These are phyloP conservation scores for Iberis amara DNA, from an alignment of 441 rosid genomes.

Conservation along the genomic window DNA sequence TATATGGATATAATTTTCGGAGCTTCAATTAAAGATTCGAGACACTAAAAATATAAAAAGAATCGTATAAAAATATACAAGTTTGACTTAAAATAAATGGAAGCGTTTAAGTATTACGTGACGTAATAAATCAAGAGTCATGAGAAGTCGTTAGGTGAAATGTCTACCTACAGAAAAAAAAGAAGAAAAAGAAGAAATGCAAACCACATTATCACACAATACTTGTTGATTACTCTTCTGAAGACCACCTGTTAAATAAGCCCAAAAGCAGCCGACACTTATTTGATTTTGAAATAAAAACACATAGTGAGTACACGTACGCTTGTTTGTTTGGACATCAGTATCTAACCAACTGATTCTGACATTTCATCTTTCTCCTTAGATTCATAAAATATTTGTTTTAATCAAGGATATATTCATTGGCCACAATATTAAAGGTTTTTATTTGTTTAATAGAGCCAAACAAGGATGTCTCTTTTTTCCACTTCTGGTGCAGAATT, in stretches of 20 bases:
- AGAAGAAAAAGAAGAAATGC: background rate
- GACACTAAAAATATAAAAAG: background rate
- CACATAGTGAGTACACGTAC: background rate
- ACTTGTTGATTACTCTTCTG: constrained; percentile 20
- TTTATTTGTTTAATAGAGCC: constrained; percentile 5
- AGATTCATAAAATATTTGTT: background rate
- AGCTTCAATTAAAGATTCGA: no score
- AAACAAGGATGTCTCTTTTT: background rate
- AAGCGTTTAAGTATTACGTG: no score
- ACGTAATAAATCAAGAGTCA: constrained; percentile 1
- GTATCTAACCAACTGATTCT: constrained; percentile 17
- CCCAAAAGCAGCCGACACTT: constrained; percentile 26
- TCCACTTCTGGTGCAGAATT: background rate
- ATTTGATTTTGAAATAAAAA: background rate
- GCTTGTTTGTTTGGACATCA: constrained; percentile 9
- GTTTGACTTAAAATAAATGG: background rate
- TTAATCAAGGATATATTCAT: background rate
- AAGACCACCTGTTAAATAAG: constrained; percentile 6
- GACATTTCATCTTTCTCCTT: constrained; percentile 26
- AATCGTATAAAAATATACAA: background rate
- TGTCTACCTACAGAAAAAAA: constrained; percentile 17
- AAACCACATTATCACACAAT: constrained; percentile 23
- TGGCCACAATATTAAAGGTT: background rate
- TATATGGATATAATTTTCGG: no score
- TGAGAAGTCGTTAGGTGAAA: constrained; percentile 22